A percentile compares a stretch with the other conserved stretches of the same genome.
Conservation (phyloP, 2,329 filamentous ascomycete species). For the Cordyceps cateniannulata region DNA sequence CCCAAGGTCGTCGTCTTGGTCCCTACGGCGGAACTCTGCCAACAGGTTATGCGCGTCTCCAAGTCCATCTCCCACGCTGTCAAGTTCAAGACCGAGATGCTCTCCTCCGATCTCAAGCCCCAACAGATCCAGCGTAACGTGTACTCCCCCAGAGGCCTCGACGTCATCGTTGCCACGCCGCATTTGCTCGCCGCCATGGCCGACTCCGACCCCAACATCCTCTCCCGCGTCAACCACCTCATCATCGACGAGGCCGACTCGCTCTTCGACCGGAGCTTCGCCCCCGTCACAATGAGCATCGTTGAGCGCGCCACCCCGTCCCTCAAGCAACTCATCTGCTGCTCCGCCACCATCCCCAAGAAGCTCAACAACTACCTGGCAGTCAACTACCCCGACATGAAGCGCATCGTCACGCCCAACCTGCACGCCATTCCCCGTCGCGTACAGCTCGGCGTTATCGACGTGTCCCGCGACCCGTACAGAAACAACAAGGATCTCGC, state of each 20-base stretch:
- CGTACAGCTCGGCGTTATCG: constrained; percentile 88
- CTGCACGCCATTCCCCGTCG: constrained; percentile 91
- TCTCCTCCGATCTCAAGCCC: constrained; percentile 71
- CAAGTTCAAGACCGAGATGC: constrained; percentile 79
- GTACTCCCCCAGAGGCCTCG: constrained; percentile 74
- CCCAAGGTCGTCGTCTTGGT: constrained; percentile 82
- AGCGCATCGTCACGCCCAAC: constrained; percentile 86
- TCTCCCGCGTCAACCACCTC: constrained; percentile 84
- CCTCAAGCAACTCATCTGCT: constrained; percentile 79
- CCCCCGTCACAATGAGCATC: constrained; percentile 72
- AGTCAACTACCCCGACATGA: constrained; percentile 73
- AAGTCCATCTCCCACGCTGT: constrained; percentile 77
- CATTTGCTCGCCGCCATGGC: constrained; percentile 85
- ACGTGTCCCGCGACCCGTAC: constrained; percentile 89
- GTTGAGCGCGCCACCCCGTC: constrained; percentile 77
- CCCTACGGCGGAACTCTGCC: constrained; percentile 85
- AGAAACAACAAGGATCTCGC: constrained; percentile 87
- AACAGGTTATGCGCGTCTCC: constrained; percentile 74
- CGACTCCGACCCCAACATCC: constrained; percentile 81
- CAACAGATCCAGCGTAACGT: constrained; percentile 78
- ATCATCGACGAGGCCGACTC: constrained; percentile 95
- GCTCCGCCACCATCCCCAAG: constrained; percentile 91
- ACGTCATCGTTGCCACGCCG: constrained; percentile 81
- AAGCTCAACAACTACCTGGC: constrained; percentile 82
- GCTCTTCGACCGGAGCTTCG: constrained; percentile 87